phyloP scores from a whole-genome alignment of 768 basidiomycete genomes.

The Phylloporus sp. region DNA sequence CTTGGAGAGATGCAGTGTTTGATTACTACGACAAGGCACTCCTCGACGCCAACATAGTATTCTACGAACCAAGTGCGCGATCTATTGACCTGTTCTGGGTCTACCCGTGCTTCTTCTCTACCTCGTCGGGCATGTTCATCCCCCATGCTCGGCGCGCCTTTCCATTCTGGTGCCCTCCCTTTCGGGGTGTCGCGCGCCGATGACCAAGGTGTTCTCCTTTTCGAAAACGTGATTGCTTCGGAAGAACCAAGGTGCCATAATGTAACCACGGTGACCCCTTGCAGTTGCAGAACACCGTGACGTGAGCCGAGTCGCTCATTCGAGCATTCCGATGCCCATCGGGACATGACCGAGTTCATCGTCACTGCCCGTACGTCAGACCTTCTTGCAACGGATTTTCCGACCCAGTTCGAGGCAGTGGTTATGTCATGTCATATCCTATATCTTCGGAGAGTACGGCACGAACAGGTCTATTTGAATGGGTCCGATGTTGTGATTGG shows the following conservation, averaged over 20 bases:
- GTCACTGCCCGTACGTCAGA: not conserved
- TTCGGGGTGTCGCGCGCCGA: not conserved
- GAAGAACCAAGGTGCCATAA: slow-evolving; percentile 11
- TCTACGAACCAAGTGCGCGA: not conserved
- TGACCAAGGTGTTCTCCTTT: not conserved
- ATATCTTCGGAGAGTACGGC: slow-evolving; percentile 7
- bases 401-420: not conserved
- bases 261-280: slow-evolving; percentile 12
- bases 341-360: not conserved
- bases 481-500: too few relatives aligned
- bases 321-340: slow-evolving; percentile 1
- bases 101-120: not conserved
- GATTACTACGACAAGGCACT: not conserved
- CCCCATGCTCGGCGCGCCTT: not conserved
- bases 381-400: slow-evolving; percentile 4
- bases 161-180: not conserved
- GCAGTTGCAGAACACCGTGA: not conserved
- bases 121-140: not conserved
- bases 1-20: not conserved
- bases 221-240: not conserved
- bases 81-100: not conserved
- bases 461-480: too few relatives aligned
- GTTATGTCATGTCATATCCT: slow-evolving; percentile 3
- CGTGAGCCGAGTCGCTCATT: not conserved
- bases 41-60: not conserved